Evolutionary conservation across 192 early-diverging fungal species (phyloP).

Genomic region (Entomortierella beljakovae): DNA sequence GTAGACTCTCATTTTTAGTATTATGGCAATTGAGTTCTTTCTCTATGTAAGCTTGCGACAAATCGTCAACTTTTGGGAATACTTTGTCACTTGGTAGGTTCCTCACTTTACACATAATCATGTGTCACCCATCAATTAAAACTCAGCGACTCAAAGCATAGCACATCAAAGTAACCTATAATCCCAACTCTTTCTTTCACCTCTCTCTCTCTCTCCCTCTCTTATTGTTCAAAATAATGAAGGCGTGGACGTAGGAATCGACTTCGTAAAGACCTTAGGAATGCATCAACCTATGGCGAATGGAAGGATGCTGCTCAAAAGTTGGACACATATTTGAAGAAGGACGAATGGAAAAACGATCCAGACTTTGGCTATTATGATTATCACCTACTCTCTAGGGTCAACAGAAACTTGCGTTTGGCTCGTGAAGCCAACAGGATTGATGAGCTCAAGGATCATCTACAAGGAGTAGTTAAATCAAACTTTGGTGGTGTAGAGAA

Average conservation of each 20-base stretch:
- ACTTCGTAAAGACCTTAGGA: conserved; percentile 62
- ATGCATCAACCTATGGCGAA: conserved; percentile 68
- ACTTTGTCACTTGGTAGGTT: conserved; percentile 66
- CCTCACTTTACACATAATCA: too few species aligned
- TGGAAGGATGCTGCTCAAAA: conserved; percentile 69
- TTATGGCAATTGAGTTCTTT: conserved; percentile 71
- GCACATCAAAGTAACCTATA: too few species aligned
- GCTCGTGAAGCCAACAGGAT: conserved; percentile 50
- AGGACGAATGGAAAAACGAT: conserved; percentile 77
- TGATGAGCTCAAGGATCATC: conserved; percentile 61
- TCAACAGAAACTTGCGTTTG: conserved; percentile 57
- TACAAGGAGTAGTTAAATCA: conserved; percentile 72
- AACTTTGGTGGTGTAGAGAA: conserved; percentile 86
- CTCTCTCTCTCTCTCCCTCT: neutral
- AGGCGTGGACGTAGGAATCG: conserved; percentile 66
- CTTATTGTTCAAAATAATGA: neutral
- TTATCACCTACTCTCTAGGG: conserved; percentile 70
- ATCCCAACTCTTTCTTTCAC: neutral
- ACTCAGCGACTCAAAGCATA: too few species aligned
- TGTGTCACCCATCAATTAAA: too few species aligned
- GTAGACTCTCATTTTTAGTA: conserved; percentile 63
- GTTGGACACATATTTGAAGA: conserved; percentile 73
- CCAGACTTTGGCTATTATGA: conserved; percentile 72
- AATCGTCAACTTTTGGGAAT: conserved; percentile 75
- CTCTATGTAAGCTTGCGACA: conserved; percentile 69